Evolutionary conservation across 129 eudicot species (phyloP), one percentile per base, ranked within the genome.

Genomic region (Glebionis coronaria): DNA sequence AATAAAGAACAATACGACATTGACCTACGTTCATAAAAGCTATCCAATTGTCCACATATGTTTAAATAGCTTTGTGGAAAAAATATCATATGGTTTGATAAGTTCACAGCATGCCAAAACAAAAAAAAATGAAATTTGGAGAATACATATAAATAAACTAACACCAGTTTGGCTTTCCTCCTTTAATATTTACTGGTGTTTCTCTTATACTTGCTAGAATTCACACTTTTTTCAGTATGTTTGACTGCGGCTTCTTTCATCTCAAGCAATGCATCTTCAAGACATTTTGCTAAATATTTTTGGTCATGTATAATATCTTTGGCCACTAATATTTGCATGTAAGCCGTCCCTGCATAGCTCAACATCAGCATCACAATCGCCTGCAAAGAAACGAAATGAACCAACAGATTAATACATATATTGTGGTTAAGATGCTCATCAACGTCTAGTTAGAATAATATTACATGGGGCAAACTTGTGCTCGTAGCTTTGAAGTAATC

Each of bases 361-460:
- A 91, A 46, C 97, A 90, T 86, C 63, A 83, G 95, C 88, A 90
- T 84, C 38, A 88, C 83, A 53, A 90, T 76, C 27, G 86, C 97
- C 97, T 90, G 82, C 68, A 9, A 14, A 64, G 28, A 59, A 31
- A 4, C 19, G 18, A 0, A 7, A 1, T 28, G 50, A 3, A 54
- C 8, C 11, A 20, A 5, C 6, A 35, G 42, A 12, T 11, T 18
- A 15, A 9, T 70, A 5, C 6, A 70, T 5, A 8, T 12, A 60
- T 71, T 12, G 9, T 29, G 20, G 14, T 5, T 19, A 19, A 19
- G 0, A 5, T 11, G 5, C 6, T 15, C 9, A n/a, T 51, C 35
- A 38, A 38, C 8, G 7, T 54, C 0, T 9, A 66, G 67, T 64
- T 65, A 0, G 19, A 65, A 64, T 38, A 64, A 28, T 11, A 15